A percentile compares a stretch with the other conserved stretches of the same genome.
phyloP scores from a whole-genome alignment of 495 filamentous ascomycete genomes.

The Neurospora hispaniola region DNA sequence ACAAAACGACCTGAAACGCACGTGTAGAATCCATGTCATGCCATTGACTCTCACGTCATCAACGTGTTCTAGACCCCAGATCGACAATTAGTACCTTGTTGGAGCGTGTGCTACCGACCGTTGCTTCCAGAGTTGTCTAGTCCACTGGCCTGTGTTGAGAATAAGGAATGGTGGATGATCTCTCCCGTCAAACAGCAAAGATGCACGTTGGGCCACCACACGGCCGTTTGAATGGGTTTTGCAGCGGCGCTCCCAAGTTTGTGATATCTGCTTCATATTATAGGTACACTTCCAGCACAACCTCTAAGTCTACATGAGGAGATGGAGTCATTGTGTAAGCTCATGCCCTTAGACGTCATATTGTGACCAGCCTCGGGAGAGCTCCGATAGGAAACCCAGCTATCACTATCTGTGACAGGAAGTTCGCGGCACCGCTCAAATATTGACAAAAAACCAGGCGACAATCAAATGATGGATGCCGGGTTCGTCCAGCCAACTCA shows the following conservation, averaged over 20 bases:
- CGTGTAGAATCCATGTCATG: background rate
- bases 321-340: background rate
- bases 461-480: background rate
- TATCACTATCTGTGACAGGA: background rate
- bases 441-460: background rate
- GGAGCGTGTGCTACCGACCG: background rate
- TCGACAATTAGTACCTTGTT: background rate
- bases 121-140: background rate
- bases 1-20: background rate
- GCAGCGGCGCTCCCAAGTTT: background rate
- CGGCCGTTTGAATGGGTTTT: background rate
- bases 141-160: background rate
- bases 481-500: background rate
- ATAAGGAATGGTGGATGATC: background rate
- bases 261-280: background rate
- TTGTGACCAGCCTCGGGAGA: background rate
- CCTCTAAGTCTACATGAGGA: background rate
- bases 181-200: background rate
- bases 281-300: background rate
- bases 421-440: background rate
- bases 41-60: background rate
- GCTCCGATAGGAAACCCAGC: background rate
- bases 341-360: background rate
- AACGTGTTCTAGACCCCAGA: background rate
- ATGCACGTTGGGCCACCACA: background rate